phyloP scores from a whole-genome alignment of 2,329 filamentous ascomycete genomes.

The Fusarium lateritium region DNA sequence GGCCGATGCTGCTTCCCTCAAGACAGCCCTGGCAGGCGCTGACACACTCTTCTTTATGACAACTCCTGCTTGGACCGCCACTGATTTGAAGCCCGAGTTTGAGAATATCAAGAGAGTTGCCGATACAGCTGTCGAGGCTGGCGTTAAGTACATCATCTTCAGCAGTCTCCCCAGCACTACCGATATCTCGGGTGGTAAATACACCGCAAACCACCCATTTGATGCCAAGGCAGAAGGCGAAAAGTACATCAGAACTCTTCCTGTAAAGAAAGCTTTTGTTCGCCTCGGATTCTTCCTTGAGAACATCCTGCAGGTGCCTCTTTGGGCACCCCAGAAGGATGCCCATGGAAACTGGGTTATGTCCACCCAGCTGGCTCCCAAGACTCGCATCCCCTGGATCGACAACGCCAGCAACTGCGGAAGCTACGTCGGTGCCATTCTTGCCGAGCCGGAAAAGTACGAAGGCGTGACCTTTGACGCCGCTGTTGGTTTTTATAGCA shows the following conservation, averaged over 20 bases:
- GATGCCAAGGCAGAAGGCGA: constrained; percentile 68
- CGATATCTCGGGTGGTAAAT: constrained; percentile 55
- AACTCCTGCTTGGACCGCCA: constrained; percentile 56
- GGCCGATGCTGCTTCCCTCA: constrained; percentile 56
- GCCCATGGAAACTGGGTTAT: constrained; percentile 51
- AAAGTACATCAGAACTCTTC: constrained; percentile 64
- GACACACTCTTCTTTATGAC: constrained; percentile 67
- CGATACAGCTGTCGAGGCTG: constrained; percentile 56
- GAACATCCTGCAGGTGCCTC: constrained; percentile 51
- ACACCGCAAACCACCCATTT: constrained; percentile 58
- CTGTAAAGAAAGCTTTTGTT: constrained; percentile 61
- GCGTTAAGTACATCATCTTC: constrained; percentile 58
- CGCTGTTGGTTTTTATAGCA: constrained; percentile 56
- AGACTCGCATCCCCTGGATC: constrained; percentile 59
- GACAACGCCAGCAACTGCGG: constrained; percentile 62
- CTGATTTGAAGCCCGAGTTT: constrained; percentile 53
- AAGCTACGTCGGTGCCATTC: constrained; percentile 58
- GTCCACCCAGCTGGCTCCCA: constrained; percentile 36
- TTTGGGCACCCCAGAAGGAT: constrained; percentile 50
- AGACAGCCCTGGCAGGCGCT: constrained; percentile 58
- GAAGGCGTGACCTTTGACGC: constrained; percentile 61
- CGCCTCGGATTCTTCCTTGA: constrained; percentile 60
- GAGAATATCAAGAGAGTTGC: constrained; percentile 58
- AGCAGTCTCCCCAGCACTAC: constrained; percentile 55
- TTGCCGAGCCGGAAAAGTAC: constrained; percentile 60